These are phyloP conservation scores for Rutidosis leptorrhynchoides DNA, from an alignment of 129 eudicot genomes.

Conservation along the genomic window DNA sequence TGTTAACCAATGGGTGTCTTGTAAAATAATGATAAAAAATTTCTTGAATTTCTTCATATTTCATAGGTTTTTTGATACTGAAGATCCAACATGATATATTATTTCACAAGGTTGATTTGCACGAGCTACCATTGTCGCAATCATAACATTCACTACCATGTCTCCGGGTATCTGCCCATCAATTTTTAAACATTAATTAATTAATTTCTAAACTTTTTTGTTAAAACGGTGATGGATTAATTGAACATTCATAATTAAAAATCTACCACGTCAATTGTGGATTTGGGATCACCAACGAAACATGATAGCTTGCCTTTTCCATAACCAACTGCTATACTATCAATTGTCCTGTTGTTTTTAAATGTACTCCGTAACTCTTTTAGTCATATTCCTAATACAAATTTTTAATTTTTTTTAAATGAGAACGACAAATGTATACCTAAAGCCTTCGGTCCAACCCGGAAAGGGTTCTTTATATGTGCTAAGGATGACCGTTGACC, in stretches of 20 bases:
- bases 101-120: conserved; percentile 29
- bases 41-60: conserved; percentile 24
- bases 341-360: conserved; percentile 48
- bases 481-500: conserved; percentile 9
- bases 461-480: conserved; percentile 19
- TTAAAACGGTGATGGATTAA: not conserved
- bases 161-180: conserved; percentile 49
- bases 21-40: conserved; percentile 34
- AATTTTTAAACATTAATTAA: not conserved
- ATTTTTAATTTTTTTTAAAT: not conserved
- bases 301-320: conserved; percentile 44
- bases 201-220: not conserved
- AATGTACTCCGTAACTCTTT: not conserved
- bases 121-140: conserved; percentile 42
- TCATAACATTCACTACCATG: conserved; percentile 55
- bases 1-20: conserved; percentile 39
- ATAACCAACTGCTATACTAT: conserved; percentile 45
- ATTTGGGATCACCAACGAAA: conserved; percentile 46
- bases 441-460: conserved; percentile 11
- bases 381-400: not conserved
- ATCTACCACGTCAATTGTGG: conserved; percentile 38
- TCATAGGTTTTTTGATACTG: conserved; percentile 46
- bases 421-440: not conserved
- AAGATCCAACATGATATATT: conserved; percentile 54
- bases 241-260: not conserved